Percentiles rank a stretch among this genome's conserved stretches.
Conservation (phyloP, 163 green algal genomes). For the Coccomyxa subellipsoidea region DNA sequence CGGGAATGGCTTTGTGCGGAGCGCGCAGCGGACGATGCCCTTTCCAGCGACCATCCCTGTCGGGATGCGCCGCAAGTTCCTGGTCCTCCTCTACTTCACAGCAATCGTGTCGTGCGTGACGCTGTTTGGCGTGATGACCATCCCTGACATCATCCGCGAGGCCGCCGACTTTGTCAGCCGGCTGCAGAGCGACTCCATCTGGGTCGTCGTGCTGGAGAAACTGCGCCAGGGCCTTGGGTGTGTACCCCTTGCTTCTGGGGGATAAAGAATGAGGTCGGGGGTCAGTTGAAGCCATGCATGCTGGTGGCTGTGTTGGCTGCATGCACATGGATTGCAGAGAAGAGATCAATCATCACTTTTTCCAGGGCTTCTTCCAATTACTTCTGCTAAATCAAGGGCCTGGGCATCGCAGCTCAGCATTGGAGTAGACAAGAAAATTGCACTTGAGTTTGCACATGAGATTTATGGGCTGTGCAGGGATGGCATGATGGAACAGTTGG, state of each 20-base stretch:
- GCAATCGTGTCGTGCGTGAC: slow-evolving; percentile 64
- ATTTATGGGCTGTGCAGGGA: slow-evolving; percentile 51
- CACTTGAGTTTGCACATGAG: neutral
- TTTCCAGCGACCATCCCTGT: neutral
- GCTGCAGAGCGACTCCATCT: slow-evolving; percentile 89
- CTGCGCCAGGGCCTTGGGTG: slow-evolving; percentile 78
- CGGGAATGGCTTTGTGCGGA: slow-evolving; percentile 75
- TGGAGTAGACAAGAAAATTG: too few species aligned
- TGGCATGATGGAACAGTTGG: slow-evolving; percentile 86
- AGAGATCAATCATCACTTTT: too few species aligned
- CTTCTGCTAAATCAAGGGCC: too few species aligned
- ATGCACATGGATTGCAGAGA: too few species aligned
- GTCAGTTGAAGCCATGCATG: too few species aligned
- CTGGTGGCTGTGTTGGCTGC: too few species aligned
- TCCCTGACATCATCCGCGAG: slow-evolving; percentile 85
- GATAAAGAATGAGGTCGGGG: neutral
- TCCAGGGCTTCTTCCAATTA: too few species aligned
- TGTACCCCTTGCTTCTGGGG: slow-evolving; percentile 2
- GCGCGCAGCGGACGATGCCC: slow-evolving; percentile 6
- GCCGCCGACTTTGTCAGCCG: slow-evolving; percentile 82
- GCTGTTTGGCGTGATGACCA: slow-evolving; percentile 80
- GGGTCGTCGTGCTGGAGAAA: slow-evolving; percentile 89
- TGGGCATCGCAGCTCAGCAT: too few species aligned
- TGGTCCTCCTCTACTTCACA: slow-evolving; percentile 69
- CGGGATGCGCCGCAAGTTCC: slow-evolving; percentile 18